A percentile compares a stretch with the other conserved stretches of the same genome.
Evolutionary conservation across 768 basidiomycete genomes (phyloP).

Genomic region (Termitomyces heimii): DNA sequence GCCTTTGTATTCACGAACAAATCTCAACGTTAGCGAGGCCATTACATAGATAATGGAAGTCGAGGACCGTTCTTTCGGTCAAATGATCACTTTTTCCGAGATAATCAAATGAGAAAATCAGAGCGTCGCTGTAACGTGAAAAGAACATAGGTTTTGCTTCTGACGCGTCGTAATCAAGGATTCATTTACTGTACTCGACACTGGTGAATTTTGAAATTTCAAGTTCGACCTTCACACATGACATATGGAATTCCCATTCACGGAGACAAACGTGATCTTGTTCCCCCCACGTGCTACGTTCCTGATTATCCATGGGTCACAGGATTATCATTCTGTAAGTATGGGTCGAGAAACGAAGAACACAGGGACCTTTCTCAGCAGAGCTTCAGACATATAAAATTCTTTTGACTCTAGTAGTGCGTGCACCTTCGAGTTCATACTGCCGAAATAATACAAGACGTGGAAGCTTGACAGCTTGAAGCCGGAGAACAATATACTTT

Average conservation of each 20-base stretch:
- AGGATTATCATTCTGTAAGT: no score
- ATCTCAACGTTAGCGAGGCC: not conserved
- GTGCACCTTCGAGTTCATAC: not conserved
- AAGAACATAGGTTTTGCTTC: not conserved
- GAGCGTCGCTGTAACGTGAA: not conserved
- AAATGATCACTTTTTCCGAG: conserved; percentile 1
- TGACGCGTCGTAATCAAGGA: not conserved
- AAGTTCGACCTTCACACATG: not conserved
- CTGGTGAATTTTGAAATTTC: not conserved
- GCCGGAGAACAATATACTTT: not conserved
- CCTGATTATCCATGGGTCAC: not conserved
- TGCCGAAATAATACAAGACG: no score
- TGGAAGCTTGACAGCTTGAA: not conserved
- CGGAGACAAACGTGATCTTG: not conserved
- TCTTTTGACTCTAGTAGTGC: no score
- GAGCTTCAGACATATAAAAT: no score
- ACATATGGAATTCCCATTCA: not conserved
- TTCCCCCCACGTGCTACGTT: no score
- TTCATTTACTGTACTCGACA: not conserved
- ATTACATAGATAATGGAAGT: not conserved
- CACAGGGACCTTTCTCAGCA: not conserved
- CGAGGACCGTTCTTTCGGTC: not conserved
- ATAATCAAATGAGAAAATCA: not conserved
- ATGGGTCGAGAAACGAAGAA: not conserved
- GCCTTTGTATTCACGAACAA: not conserved